Evolutionary conservation across 768 basidiomycete species (phyloP).

Genomic region (Boletus subparvulus): DNA sequence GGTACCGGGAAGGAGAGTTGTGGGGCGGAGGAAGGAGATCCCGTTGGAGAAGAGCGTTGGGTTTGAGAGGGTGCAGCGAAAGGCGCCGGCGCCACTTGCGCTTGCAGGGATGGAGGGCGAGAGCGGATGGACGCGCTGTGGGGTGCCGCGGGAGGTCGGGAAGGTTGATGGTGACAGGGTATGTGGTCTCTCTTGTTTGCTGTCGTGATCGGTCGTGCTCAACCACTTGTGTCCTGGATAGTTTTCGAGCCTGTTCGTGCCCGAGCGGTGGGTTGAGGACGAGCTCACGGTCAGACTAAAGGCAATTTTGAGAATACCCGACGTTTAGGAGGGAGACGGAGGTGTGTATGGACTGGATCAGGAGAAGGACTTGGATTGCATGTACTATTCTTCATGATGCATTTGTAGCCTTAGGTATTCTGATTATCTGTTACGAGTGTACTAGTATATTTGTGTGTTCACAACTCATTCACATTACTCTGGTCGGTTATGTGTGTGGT

Average conservation of each 20-base stretch:
- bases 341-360: not conserved
- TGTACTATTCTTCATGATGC: not conserved
- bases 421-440: not conserved
- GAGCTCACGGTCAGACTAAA: constrained; percentile 6
- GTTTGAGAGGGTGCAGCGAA: constrained; percentile 5
- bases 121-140: not conserved
- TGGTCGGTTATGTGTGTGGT: not conserved
- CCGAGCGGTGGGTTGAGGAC: constrained; percentile 10
- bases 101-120: not conserved
- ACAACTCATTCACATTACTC: not conserved
- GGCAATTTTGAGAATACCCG: not conserved
- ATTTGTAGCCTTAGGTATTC: constrained; percentile 4
- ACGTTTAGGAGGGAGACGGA: not conserved
- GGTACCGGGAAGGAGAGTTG: not conserved
- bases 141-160: not conserved
- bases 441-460: not conserved
- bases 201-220: not conserved
- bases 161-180: not conserved
- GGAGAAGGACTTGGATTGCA: not conserved
- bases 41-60: constrained; percentile 4
- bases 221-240: not conserved
- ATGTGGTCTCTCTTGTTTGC: not conserved
- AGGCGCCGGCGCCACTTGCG: not conserved
- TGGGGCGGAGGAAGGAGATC: not conserved
- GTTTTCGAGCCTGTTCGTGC: constrained; percentile 3